Evolutionary conservation across 805 yeast genomes (phyloP), one percentile per base, ranked within the genome.

Genomic region (Starmerella scarabaei): DNA sequence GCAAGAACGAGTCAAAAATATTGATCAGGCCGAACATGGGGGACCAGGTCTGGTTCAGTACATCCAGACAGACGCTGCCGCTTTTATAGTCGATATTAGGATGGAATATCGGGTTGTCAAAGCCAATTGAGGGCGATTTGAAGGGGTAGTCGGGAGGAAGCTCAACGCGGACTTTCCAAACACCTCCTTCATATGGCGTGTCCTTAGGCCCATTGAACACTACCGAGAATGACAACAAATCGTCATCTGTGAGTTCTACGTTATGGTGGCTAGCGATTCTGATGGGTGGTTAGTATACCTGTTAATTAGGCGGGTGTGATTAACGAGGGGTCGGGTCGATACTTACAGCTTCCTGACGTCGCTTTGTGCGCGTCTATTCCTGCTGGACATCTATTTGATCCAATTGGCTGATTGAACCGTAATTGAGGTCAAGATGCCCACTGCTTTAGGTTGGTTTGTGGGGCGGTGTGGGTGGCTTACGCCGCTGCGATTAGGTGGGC

Each of bases 1-100:
- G 98, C 44, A 88, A 64, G 63, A 88, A 91, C 56, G 83, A 78
- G 54, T 88, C 97, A 57, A 91, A 83, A 20, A 88, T 81, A 57
- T 91, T 91, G 49, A 77, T 66, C 49, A 91, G 70, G 40, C 91
- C 96, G 65, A 85, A 88, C 84, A 88, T 81, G 2, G 98, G 97
- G 31, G 93, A 81, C 98, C 98, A 88, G 0, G 97, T 84, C 56
- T 88, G 95, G 58, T 88, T 88, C 48, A 88, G 86, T 15, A 91
- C 97, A 58, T 88, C 97, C 36, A 88, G 72, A 61, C 98, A 88
- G 5, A 88, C 95, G 0, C 93, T 76, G 0, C 98, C 98, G 14
- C 75, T 53, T 21, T 75, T 69, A 57, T 85, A 93, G 57, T 88
- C 98, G 46, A 88, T 85, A 55, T 88, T 88, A 5, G 98, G 98